These are phyloP conservation scores for Haplographium delicatum DNA, from an alignment of 495 filamentous ascomycete species.

Conservation along the genomic window DNA sequence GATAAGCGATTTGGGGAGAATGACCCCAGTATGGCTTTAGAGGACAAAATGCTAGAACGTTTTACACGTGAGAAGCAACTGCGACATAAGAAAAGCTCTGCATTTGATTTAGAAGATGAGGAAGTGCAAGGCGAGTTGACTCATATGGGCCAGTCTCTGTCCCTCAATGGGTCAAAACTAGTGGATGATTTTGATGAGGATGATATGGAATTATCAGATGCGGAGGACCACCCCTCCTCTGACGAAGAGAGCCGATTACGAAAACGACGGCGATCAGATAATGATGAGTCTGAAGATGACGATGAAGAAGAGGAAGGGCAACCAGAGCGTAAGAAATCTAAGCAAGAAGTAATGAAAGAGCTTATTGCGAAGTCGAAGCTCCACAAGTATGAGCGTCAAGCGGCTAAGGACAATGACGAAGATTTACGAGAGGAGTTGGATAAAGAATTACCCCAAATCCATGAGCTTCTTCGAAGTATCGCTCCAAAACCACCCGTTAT, in stretches of 20 bases:
- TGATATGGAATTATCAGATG: conserved; percentile 53
- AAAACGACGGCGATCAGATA: conserved; percentile 54
- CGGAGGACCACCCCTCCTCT: conserved; percentile 42
- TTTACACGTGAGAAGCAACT: conserved; percentile 80
- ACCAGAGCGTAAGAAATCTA: conserved; percentile 81
- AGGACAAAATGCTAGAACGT: conserved; percentile 87
- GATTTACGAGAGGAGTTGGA: conserved; percentile 73
- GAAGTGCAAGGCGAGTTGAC: conserved; percentile 66
- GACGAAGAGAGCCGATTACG: conserved; percentile 42
- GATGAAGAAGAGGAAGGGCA: conserved; percentile 43
- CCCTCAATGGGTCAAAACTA: conserved; percentile 46
- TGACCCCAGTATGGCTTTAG: conserved; percentile 86
- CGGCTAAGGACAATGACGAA: conserved; percentile 88
- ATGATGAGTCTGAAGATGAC: conserved; percentile 37
- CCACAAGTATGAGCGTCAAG: conserved; percentile 88
- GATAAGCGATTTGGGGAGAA: conserved; percentile 96
- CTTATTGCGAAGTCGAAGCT: conserved; percentile 96
- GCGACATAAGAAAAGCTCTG: conserved; percentile 59
- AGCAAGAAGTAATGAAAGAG: conserved; percentile 94
- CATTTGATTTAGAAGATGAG: conserved; percentile 92
- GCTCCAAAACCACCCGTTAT: conserved; percentile 35
- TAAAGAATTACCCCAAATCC: conserved; percentile 73
- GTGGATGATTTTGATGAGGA: conserved; percentile 71
- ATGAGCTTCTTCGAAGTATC: conserved; percentile 57
- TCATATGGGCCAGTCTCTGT: conserved; percentile 72